phyloP scores from a whole-genome alignment of 768 basidiomycete species.

The Crassisporium funariophilum region DNA sequence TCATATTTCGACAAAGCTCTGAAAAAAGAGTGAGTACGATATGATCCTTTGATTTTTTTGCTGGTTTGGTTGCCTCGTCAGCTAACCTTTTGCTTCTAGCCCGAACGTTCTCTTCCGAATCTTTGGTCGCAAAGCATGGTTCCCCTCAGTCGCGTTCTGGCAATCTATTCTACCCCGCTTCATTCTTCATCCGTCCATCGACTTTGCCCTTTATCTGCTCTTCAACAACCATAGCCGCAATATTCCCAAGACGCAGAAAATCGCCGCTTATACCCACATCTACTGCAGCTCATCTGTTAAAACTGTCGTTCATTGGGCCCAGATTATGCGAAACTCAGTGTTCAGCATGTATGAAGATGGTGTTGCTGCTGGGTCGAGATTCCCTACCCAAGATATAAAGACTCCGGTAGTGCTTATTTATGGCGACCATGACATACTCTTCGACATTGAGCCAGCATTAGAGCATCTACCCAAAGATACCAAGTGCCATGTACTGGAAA shows the following conservation, averaged over 20 bases:
- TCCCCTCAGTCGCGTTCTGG: constrained; percentile 13
- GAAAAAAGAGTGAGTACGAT: constrained; percentile 19
- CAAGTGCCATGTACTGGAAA: constrained; percentile 7
- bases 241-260: constrained; percentile 16
- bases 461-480: constrained; percentile 15
- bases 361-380: neutral
- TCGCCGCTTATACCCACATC: constrained; percentile 18
- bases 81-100: neutral
- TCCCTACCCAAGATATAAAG: constrained; percentile 17
- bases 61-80: too few species aligned
- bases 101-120: constrained; percentile 11
- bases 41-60: too few species aligned
- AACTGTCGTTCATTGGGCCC: constrained; percentile 21
- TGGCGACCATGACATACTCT: constrained; percentile 19
- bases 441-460: constrained; percentile 8
- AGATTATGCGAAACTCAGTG: constrained; percentile 19
- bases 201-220: constrained; percentile 13
- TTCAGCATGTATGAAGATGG: constrained; percentile 14
- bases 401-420: constrained; percentile 20
- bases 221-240: constrained; percentile 15
- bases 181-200: constrained; percentile 14
- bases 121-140: constrained; percentile 18
- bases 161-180: constrained; percentile 17
- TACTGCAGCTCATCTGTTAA: constrained; percentile 24
- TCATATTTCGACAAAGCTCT: constrained; percentile 8